A percentile compares a stretch with the other conserved stretches of the same genome.
These are phyloP conservation scores for Lecanosticta acicola DNA, from an alignment of 2,329 filamentous ascomycete genomes.

Conservation along the genomic window DNA sequence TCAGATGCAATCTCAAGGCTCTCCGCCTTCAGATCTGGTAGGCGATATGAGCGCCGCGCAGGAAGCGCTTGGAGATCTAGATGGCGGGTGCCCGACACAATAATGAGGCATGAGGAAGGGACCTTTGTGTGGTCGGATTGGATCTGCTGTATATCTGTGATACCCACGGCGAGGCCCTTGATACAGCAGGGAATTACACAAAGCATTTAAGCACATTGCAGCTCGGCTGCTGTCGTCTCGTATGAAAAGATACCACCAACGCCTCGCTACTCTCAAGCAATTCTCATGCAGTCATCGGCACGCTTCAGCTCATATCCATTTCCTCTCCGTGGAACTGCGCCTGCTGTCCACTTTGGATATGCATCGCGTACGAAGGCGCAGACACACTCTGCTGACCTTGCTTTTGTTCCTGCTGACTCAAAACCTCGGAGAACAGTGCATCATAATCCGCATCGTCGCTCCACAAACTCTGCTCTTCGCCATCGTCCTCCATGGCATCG, in stretches of 20 bases:
- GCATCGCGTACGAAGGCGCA: too few relatives aligned
- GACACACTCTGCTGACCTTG: constrained; percentile 6
- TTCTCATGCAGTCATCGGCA: not conserved
- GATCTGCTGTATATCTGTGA: constrained; percentile 22
- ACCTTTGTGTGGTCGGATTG: constrained; percentile 1
- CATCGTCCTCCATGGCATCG: constrained; percentile 16
- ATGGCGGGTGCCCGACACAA: constrained; percentile 59
- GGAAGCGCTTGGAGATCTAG: constrained; percentile 54
- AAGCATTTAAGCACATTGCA: too few relatives aligned
- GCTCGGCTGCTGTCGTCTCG: not conserved
- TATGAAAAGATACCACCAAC: constrained; percentile 15
- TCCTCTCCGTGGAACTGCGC: constrained; percentile 31
- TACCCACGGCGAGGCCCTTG: constrained; percentile 19
- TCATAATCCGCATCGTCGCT: constrained; percentile 59
- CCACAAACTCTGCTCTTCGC: constrained; percentile 35
- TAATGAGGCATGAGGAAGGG: constrained; percentile 28
- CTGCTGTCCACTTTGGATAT: constrained; percentile 17
- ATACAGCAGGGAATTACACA: too few relatives aligned
- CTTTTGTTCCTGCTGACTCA: constrained; percentile 42
- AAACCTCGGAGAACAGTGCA: constrained; percentile 59
- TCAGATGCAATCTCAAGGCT: constrained; percentile 94
- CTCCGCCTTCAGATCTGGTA: constrained; percentile 82
- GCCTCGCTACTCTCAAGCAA: constrained; percentile 23
- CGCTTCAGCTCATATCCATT: constrained; percentile 27
- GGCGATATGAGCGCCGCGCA: constrained; percentile 83